phyloP scores from a whole-genome alignment of 306 rosid species.

The Castanea crenata region DNA sequence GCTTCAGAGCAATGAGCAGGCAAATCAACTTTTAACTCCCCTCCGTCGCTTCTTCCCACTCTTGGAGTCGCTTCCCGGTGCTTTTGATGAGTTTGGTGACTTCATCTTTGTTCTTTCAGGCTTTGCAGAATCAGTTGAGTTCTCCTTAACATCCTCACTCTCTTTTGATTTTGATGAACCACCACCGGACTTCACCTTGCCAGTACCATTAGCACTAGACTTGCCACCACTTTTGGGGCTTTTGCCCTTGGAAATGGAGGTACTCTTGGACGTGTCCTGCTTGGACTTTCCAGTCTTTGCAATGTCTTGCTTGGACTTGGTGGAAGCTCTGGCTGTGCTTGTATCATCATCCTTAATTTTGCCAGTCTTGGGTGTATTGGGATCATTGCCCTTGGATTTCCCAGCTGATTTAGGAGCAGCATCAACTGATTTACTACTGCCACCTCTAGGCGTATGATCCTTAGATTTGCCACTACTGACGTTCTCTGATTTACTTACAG shows the following conservation, averaged over 20 bases:
- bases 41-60: slow-evolving; percentile 74
- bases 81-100: slow-evolving; percentile 47
- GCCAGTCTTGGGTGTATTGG: slow-evolving; percentile 41
- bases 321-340: slow-evolving; percentile 36
- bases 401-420: slow-evolving; percentile 33
- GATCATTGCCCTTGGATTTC: slow-evolving; percentile 46
- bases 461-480: slow-evolving; percentile 44
- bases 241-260: slow-evolving; percentile 57
- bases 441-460: slow-evolving; percentile 52
- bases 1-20: slow-evolving; percentile 4
- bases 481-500: slow-evolving; percentile 43
- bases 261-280: slow-evolving; percentile 46
- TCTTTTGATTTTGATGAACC: slow-evolving; percentile 41
- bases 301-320: slow-evolving; percentile 58
- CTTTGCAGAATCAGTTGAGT: slow-evolving; percentile 33
- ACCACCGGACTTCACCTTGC: slow-evolving; percentile 48
- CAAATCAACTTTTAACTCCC: slow-evolving; percentile 37
- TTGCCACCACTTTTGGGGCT: slow-evolving; percentile 48
- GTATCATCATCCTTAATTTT: slow-evolving; percentile 59
- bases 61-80: slow-evolving; percentile 45
- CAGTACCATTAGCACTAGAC: slow-evolving; percentile 37
- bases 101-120: slow-evolving; percentile 50
- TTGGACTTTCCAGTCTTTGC: slow-evolving; percentile 53
- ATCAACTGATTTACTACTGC: slow-evolving; percentile 44
- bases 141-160: slow-evolving; percentile 37